Evolutionary conservation across 768 basidiomycete species (phyloP).

Genomic region (Leccinum uliginosum): DNA sequence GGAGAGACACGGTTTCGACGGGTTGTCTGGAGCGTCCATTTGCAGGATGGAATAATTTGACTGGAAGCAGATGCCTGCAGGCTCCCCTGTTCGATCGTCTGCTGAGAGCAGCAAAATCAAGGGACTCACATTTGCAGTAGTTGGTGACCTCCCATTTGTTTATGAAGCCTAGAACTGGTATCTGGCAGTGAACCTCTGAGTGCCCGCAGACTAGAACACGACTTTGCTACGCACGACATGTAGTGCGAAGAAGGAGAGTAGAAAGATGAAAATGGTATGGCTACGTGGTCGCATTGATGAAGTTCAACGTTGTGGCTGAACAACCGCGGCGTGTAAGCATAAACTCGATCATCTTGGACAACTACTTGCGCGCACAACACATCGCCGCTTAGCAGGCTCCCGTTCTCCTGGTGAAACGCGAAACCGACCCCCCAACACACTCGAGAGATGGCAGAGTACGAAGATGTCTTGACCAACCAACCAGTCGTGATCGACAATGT

Average conservation of each 20-base stretch:
- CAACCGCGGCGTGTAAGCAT: neutral
- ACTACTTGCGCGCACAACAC: conserved; percentile 1
- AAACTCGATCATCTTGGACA: neutral
- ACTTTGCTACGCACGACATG: conserved; percentile 25
- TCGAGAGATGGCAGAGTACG: conserved; percentile 72
- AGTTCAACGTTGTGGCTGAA: conserved; percentile 15
- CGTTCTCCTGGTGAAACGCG: neutral
- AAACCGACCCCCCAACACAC: conserved; percentile 10
- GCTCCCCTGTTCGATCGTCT: conserved; percentile 4
- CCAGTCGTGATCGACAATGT: conserved; percentile 99
- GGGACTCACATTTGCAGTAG: conserved; percentile 77
- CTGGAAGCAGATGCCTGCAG: conserved; percentile 83
- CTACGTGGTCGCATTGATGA: conserved; percentile 15
- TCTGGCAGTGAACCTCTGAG: conserved; percentile 26
- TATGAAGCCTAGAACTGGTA: conserved; percentile 40
- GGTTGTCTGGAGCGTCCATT: conserved; percentile 75
- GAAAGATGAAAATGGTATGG: conserved; percentile 9
- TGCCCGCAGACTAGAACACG: neutral
- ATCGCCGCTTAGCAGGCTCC: neutral
- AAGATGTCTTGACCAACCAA: conserved; percentile 95
- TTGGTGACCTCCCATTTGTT: conserved; percentile 88
- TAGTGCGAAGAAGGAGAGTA: conserved; percentile 15
- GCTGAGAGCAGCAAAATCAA: neutral
- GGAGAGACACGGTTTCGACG: conserved; percentile 85
- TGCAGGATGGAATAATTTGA: conserved; percentile 84